Conservation (phyloP, 352 stramenopile genomes). For the Pythium grandisporangium region DNA sequence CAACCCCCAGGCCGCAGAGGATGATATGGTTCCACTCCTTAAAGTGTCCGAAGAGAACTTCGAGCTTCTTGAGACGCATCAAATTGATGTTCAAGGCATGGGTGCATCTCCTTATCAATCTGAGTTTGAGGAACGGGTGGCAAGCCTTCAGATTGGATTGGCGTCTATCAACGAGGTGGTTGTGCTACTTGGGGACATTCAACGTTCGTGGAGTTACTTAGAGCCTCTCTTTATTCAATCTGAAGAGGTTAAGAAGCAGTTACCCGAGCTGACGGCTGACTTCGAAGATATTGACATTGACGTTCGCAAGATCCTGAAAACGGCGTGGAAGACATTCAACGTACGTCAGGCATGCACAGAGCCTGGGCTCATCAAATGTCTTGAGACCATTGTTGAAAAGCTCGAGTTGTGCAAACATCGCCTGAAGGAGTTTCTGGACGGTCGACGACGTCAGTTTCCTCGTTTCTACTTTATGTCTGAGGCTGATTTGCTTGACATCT, state of each 20-base stretch:
- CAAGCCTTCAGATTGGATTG: conserved; percentile 79
- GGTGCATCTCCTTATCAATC: conserved; percentile 91
- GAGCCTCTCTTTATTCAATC: conserved; percentile 95
- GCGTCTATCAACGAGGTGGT: conserved; percentile 91
- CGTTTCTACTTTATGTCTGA: conserved; percentile 91
- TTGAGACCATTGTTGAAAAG: conserved; percentile 91
- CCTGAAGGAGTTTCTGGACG: conserved; percentile 93
- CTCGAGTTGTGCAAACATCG: conserved; percentile 93
- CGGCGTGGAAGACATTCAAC: conserved; percentile 85
- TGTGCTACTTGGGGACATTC: conserved; percentile 91
- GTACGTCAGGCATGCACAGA: conserved; percentile 88
- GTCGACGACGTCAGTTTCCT: conserved; percentile 90
- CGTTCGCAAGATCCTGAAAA: conserved; percentile 82
- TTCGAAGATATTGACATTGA: conserved; percentile 94
- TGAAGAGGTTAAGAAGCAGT: conserved; percentile 94
- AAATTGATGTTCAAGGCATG: conserved; percentile 96
- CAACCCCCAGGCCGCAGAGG: conserved; percentile 66
- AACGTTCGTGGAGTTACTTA: conserved; percentile 94
- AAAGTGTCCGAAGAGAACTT: conserved; percentile 95
- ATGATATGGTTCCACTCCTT: conserved; percentile 84
- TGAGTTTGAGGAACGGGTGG: conserved; percentile 92
- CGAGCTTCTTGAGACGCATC: conserved; percentile 94
- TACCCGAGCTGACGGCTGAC: conserved; percentile 89
- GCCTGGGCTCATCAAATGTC: conserved; percentile 73
- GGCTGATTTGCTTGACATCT: conserved; percentile 92